These are phyloP conservation scores for Heliocybe sulcata DNA, from an alignment of 1,284 basidiomycete genomes.

Conservation along the genomic window DNA sequence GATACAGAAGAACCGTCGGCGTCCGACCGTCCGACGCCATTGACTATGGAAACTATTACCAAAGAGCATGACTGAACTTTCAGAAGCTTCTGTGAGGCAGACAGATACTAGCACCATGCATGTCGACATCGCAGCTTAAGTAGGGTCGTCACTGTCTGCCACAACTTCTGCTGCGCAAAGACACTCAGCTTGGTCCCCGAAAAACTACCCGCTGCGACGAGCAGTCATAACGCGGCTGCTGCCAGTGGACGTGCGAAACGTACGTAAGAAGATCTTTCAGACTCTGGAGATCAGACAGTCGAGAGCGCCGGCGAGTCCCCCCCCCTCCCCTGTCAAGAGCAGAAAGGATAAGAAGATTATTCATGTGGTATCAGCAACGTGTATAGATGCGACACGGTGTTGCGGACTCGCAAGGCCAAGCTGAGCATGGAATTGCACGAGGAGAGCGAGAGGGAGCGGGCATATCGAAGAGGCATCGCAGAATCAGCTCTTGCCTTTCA, in stretches of 20 bases:
- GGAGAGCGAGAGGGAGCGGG: constrained; percentile 40
- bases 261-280: background rate
- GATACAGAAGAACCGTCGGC: constrained; percentile 8
- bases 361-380: constrained; percentile 14
- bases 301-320: background rate
- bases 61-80: constrained; percentile 64
- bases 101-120: constrained; percentile 3
- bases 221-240: background rate
- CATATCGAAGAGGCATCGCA: constrained; percentile 35
- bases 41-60: constrained; percentile 20
- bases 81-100: constrained; percentile 31
- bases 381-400: constrained; percentile 31
- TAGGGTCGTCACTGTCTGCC: background rate
- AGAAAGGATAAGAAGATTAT: constrained; percentile 7
- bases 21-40: constrained; percentile 8
- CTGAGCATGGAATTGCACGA: constrained; percentile 34
- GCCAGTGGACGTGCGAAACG: background rate
- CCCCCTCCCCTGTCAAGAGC: constrained; percentile 20
- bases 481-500: constrained; percentile 20
- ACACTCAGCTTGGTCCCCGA: background rate
- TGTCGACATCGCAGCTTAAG: background rate
- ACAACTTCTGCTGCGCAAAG: background rate
- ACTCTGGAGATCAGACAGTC: background rate
- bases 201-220: background rate
- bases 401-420: constrained; percentile 48